These are phyloP conservation scores for Stemphylium lycopersici DNA, from an alignment of 2,329 filamentous ascomycete species.

Conservation along the genomic window DNA sequence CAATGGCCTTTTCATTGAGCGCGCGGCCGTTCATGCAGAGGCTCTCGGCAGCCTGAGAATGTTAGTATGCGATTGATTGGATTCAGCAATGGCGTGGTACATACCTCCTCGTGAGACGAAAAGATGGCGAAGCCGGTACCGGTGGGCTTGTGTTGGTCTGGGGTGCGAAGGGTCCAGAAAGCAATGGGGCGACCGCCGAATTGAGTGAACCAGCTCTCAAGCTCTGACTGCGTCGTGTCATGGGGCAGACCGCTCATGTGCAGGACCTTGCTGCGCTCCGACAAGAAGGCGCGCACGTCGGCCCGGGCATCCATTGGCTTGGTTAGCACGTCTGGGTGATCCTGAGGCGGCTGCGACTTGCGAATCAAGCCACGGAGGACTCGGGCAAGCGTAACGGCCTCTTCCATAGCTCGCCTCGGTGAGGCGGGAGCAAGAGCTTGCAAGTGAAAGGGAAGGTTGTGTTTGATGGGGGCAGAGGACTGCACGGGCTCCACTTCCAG, in stretches of 20 bases:
- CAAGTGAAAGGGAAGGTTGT: constrained; percentile 96
- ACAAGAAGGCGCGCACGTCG: constrained; percentile 93
- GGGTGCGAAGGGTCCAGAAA: constrained; percentile 97
- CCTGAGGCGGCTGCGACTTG: constrained; percentile 92
- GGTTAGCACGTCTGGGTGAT: constrained; percentile 92
- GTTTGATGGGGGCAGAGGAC: constrained; percentile 96
- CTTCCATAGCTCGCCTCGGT: constrained; percentile 94
- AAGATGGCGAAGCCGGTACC: constrained; percentile 98
- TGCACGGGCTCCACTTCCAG: constrained; percentile 98
- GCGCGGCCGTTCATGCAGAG: constrained; percentile 99
- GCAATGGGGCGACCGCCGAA: constrained; percentile 97
- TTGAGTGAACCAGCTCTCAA: constrained; percentile 99
- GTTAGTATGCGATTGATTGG: constrained; percentile 17
- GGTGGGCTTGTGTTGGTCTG: constrained; percentile 99
- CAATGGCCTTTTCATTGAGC: constrained; percentile 97
- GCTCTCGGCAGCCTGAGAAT: constrained; percentile 83
- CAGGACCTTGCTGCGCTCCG: constrained; percentile 95
- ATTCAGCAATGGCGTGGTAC: constrained; percentile 30
- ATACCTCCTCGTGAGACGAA: constrained; percentile 97
- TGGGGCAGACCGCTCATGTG: constrained; percentile 98
- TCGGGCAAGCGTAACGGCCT: constrained; percentile 90
- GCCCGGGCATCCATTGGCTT: constrained; percentile 96
- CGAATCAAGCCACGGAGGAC: constrained; percentile 91
- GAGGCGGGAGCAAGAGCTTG: constrained; percentile 95
- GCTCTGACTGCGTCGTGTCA: constrained; percentile 96